phyloP scores from a whole-genome alignment of 768 basidiomycete genomes.

The Psilocybe azurescens region DNA sequence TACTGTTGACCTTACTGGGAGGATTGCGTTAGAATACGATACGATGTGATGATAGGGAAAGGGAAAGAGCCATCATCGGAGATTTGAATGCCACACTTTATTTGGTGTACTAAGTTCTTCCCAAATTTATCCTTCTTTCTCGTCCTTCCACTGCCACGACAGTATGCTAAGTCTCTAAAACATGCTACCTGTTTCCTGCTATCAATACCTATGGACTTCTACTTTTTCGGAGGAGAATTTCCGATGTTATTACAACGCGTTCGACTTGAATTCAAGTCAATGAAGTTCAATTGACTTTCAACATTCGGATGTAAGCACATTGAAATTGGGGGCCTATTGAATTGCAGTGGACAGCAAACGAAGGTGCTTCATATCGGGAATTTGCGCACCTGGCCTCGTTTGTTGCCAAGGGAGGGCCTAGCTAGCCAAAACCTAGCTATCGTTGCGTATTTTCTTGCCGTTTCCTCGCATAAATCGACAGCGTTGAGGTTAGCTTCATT shows the following conservation, averaged over 20 bases:
- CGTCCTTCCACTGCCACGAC: neutral
- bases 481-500: conserved; percentile 16
- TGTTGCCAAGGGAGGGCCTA: neutral
- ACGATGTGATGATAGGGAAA: conserved; percentile 5
- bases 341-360: neutral
- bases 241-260: neutral
- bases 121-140: conserved; percentile 6
- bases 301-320: neutral
- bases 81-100: conserved; percentile 9
- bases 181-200: neutral
- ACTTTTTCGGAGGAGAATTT: neutral
- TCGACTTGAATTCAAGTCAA: neutral
- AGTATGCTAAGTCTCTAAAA: neutral
- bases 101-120: conserved; percentile 7
- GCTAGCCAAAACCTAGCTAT: neutral
- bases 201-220: neutral
- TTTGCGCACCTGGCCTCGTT: neutral
- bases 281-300: neutral
- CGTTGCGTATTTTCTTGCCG: neutral
- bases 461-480: neutral
- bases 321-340: neutral
- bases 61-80: conserved; percentile 2
- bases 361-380: neutral
- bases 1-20: conserved; percentile 1
- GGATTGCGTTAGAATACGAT: neutral